A percentile compares a stretch with the other conserved stretches of the same genome.
phyloP scores from a whole-genome alignment of 352 stramenopile genomes.

The Halophytophthora polymorphica region DNA sequence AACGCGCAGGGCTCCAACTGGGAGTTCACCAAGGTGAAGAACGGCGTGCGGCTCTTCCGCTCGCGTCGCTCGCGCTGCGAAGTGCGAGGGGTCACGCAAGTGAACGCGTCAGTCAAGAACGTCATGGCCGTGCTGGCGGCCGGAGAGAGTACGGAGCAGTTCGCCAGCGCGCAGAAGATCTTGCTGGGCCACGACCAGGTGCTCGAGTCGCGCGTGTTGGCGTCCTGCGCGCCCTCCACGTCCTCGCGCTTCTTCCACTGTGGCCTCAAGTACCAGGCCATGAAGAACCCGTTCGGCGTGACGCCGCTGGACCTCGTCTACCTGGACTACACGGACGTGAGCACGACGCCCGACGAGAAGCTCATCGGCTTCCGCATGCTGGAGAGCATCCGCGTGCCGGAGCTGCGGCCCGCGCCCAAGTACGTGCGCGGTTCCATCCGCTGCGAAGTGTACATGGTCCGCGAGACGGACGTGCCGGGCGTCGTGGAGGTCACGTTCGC shows the following conservation, averaged over 20 bases:
- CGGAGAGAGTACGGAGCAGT: conserved; percentile 51
- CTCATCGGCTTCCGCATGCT: conserved; percentile 74
- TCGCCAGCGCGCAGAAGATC: conserved; percentile 57
- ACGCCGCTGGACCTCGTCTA: conserved; percentile 71
- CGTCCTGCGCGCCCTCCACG: conserved; percentile 54
- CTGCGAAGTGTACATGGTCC: conserved; percentile 80
- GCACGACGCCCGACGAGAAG: conserved; percentile 53
- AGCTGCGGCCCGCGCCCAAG: conserved; percentile 46
- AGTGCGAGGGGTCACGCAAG: conserved; percentile 62
- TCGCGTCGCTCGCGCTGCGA: conserved; percentile 72
- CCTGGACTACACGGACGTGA: conserved; percentile 82
- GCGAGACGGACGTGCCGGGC: conserved; percentile 55
- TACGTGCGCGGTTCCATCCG: conserved; percentile 72
- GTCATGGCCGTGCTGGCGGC: conserved; percentile 72
- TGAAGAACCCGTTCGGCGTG: conserved; percentile 78
- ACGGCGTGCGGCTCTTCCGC: conserved; percentile 70
- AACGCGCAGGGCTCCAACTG: conserved; percentile 35
- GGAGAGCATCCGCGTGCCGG: conserved; percentile 77
- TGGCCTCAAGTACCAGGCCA: conserved; percentile 77
- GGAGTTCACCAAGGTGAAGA: conserved; percentile 60
- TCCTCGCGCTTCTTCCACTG: conserved; percentile 74
- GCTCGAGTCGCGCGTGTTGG: conserved; percentile 62
- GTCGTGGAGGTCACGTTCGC: conserved; percentile 85
- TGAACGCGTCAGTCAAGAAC: conserved; percentile 81
- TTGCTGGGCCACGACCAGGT: conserved; percentile 61